These are phyloP conservation scores for Blastocystis sp. DNA, from an alignment of 352 stramenopile genomes.

Conservation along the genomic window DNA sequence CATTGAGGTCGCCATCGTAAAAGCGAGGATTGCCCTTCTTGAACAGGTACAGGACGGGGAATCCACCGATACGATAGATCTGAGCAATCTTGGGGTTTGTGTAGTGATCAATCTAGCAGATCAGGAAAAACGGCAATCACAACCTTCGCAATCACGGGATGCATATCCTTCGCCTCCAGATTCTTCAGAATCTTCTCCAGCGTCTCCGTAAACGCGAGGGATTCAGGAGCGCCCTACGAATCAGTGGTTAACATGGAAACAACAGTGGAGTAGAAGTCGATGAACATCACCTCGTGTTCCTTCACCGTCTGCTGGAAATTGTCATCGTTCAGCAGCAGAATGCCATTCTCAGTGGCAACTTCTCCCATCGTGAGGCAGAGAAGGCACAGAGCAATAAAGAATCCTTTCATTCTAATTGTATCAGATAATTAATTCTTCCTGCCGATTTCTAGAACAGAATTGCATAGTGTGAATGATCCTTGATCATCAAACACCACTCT, in stretches of 20 bases:
- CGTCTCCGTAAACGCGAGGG: not conserved
- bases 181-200: conserved; percentile 26
- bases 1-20: conserved; percentile 49
- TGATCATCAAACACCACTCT: not conserved
- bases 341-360: conserved; percentile 40
- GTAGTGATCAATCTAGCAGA: conserved; percentile 31
- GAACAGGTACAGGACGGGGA: conserved; percentile 43
- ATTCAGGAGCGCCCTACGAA: conserved; percentile 18
- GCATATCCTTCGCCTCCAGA: conserved; percentile 1
- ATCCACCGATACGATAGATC: conserved; percentile 46
- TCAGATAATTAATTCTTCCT: not conserved
- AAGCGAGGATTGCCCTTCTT: conserved; percentile 40
- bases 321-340: conserved; percentile 41
- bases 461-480: conserved; percentile 4
- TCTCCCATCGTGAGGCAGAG: not conserved
- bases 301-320: conserved; percentile 41
- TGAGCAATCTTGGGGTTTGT: conserved; percentile 32
- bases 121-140: not conserved
- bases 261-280: conserved; percentile 60
- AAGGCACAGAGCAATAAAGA: conserved; percentile 13
- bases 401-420: not conserved
- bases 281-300: conserved; percentile 32
- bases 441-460: not conserved
- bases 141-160: conserved; percentile 38
- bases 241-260: not conserved